A percentile compares a stretch with the other conserved stretches of the same genome.
These are phyloP conservation scores for Aegilops speltoides DNA, from an alignment of 176 grass and related monocot species.

Conservation along the genomic window DNA sequence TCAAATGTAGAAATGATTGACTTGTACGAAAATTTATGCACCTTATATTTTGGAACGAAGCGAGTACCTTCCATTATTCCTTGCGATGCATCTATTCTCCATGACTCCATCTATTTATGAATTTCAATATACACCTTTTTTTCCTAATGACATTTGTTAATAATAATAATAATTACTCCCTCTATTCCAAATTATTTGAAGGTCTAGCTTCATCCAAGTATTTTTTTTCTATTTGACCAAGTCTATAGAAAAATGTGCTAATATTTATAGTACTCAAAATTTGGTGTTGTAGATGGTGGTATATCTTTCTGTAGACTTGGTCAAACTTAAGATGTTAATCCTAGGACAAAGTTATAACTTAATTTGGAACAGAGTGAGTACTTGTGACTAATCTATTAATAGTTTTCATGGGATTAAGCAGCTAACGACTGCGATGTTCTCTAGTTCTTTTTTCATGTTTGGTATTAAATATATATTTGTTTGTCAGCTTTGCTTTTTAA, in stretches of 20 bases:
- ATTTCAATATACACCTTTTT: slow-evolving; percentile 1
- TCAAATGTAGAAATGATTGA: no score
- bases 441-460: background rate
- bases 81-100: background rate
- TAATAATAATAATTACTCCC: background rate
- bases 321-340: background rate
- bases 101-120: background rate
- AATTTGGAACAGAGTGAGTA: background rate
- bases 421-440: background rate
- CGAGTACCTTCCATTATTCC: background rate
- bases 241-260: background rate
- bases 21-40: no score
- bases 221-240: background rate
- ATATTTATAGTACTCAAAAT: background rate
- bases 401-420: background rate
- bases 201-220: background rate
- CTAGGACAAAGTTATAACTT: background rate
- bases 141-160: background rate
- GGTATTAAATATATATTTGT: background rate
- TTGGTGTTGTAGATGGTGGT: background rate
- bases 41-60: no score
- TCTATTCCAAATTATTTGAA: background rate
- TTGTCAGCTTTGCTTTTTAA: background rate
- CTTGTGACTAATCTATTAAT: background rate
- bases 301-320: background rate